Evolutionary conservation across 768 basidiomycete species (phyloP).

Genomic region (Russula virescens): DNA sequence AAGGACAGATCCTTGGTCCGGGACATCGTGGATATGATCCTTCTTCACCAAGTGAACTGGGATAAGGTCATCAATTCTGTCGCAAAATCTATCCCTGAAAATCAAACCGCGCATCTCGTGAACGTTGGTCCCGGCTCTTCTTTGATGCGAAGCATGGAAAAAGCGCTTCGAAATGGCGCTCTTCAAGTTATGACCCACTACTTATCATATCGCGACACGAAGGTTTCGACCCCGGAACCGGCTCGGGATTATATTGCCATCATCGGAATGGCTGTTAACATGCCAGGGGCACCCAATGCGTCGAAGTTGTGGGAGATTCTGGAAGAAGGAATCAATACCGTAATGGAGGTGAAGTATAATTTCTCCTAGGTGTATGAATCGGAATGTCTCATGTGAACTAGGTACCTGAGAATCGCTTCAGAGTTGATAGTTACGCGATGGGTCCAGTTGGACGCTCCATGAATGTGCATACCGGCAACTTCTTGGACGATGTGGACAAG

Average conservation of each 20-base stretch:
- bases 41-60: conserved; percentile 38
- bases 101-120: conserved; percentile 34
- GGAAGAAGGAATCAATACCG: conserved; percentile 48
- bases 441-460: conserved; percentile 37
- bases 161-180: conserved; percentile 28
- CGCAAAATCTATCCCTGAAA: conserved; percentile 25
- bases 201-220: not conserved
- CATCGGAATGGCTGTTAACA: conserved; percentile 61
- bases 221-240: conserved; percentile 7
- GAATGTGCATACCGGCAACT: conserved; percentile 57
- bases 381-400: conserved; percentile 28
- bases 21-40: conserved; percentile 20
- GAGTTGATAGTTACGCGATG: conserved; percentile 36
- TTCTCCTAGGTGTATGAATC: not conserved
- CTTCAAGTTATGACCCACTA: conserved; percentile 19
- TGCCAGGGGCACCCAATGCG: conserved; percentile 46
- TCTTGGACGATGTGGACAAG: conserved; percentile 47
- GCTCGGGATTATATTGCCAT: conserved; percentile 57
- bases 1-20: conserved; percentile 13
- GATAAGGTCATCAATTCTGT: conserved; percentile 33
- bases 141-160: conserved; percentile 37
- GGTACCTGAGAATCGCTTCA: conserved; percentile 61
- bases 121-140: conserved; percentile 47
- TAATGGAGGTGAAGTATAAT: conserved; percentile 43
- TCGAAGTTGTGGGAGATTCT: conserved; percentile 55